These are phyloP conservation scores for Lonicera japonica DNA, from an alignment of 129 eudicot species.

Conservation along the genomic window DNA sequence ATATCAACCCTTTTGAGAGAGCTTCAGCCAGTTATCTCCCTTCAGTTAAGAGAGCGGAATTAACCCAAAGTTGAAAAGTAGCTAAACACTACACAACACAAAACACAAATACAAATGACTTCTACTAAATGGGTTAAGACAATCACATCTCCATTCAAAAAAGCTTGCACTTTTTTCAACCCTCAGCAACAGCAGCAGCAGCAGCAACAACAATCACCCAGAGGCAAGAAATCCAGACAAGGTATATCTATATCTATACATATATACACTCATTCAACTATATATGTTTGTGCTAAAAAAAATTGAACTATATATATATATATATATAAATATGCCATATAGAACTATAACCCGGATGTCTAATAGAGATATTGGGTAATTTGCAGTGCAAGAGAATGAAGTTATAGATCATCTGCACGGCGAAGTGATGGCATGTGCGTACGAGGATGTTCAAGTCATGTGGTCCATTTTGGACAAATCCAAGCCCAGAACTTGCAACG, in stretches of 20 bases:
- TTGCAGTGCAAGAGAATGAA: neutral
- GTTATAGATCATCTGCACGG: slow-evolving; percentile 29
- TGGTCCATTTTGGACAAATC: slow-evolving; percentile 72
- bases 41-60: neutral
- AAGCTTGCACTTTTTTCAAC: slow-evolving; percentile 49
- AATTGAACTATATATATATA: neutral
- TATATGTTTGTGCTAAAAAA: no score
- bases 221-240: slow-evolving; percentile 42
- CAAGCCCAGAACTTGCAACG: slow-evolving; percentile 23
- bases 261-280: neutral
- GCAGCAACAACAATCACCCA: slow-evolving; percentile 7
- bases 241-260: slow-evolving; percentile 14
- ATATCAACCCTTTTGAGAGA: neutral
- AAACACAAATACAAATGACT: slow-evolving; percentile 21
- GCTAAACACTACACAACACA: neutral
- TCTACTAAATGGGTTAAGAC: slow-evolving; percentile 47
- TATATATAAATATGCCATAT: neutral
- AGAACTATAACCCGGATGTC: neutral
- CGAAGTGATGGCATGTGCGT: slow-evolving; percentile 65
- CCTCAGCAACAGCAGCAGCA: slow-evolving; percentile 19
- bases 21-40: neutral
- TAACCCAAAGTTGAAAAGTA: no score
- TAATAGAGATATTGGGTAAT: no score
- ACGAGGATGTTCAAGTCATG: slow-evolving; percentile 71
- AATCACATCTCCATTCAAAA: slow-evolving; percentile 47